Evolutionary conservation across 2,329 filamentous ascomycete genomes (phyloP).

Genomic region (Dactylellina haptotyla): DNA sequence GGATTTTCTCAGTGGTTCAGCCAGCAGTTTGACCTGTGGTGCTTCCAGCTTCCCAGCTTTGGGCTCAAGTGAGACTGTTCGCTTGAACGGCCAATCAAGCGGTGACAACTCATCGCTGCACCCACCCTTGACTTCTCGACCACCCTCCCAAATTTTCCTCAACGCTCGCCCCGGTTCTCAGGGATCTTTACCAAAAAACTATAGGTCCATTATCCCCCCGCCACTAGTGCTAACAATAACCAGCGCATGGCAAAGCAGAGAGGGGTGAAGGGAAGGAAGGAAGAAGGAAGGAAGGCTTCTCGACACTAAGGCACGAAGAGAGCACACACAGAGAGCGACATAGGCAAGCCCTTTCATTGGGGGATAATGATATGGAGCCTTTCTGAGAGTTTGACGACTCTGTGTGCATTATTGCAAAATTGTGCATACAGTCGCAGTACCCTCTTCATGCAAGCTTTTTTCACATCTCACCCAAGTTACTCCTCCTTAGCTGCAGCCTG

Average conservation of each 20-base stretch:
- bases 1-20: slow-evolving; percentile 28
- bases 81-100: slow-evolving; percentile 54
- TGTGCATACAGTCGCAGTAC: slow-evolving; percentile 49
- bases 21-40: slow-evolving; percentile 20
- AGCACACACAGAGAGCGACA: too few relatives aligned
- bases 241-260: slow-evolving; percentile 33
- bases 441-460: slow-evolving; percentile 52
- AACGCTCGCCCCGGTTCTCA: slow-evolving; percentile 30
- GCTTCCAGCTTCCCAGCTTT: slow-evolving; percentile 32
- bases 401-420: slow-evolving; percentile 53
- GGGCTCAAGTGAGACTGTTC: slow-evolving; percentile 52
- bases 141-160: slow-evolving; percentile 51
- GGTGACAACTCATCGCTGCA: slow-evolving; percentile 55
- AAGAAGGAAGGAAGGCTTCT: slow-evolving; percentile 9
- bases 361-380: slow-evolving; percentile 29
- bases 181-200: slow-evolving; percentile 42
- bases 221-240: slow-evolving; percentile 37
- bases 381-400: slow-evolving; percentile 21
- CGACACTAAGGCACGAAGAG: slow-evolving; percentile 6
- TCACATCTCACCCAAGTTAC: slow-evolving; percentile 50
- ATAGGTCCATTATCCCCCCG: slow-evolving; percentile 35
- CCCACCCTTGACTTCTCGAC: slow-evolving; percentile 48
- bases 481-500: slow-evolving; percentile 40
- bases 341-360: slow-evolving; percentile 30
- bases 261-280: too few relatives aligned